phyloP scores from a whole-genome alignment of 495 filamentous ascomycete genomes.

The Neurospora terricola region DNA sequence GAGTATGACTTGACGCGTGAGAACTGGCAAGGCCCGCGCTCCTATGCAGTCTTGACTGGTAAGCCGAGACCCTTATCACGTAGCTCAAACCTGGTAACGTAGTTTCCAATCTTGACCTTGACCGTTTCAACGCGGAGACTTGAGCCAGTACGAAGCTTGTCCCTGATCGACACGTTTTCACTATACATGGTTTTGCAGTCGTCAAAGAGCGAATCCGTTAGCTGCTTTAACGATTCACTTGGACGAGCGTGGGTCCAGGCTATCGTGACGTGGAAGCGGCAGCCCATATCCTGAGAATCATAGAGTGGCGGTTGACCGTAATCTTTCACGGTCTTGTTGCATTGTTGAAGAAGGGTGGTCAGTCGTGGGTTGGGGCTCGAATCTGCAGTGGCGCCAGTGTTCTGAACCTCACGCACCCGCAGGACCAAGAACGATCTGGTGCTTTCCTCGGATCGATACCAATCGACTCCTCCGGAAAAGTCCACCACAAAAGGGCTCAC shows the following conservation, averaged over 20 bases:
- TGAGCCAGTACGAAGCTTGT: not conserved
- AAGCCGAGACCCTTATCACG: not conserved
- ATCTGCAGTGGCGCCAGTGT: not conserved
- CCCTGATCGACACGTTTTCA: not conserved
- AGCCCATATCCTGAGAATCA: slow-evolving; percentile 5
- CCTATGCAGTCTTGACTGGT: not conserved
- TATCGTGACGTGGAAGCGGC: slow-evolving; percentile 72
- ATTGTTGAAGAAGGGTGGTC: slow-evolving; percentile 49
- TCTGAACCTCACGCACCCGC: slow-evolving; percentile 26
- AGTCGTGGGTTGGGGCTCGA: slow-evolving; percentile 40
- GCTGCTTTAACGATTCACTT: slow-evolving; percentile 24
- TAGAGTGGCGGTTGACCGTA: slow-evolving; percentile 73
- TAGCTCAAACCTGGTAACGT: slow-evolving; percentile 32
- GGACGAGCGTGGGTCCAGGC: slow-evolving; percentile 58
- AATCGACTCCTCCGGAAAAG: slow-evolving; percentile 21
- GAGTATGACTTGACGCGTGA: not conserved
- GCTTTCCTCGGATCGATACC: slow-evolving; percentile 45
- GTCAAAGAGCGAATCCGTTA: slow-evolving; percentile 21
- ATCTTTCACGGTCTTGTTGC: slow-evolving; percentile 48
- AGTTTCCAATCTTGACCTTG: slow-evolving; percentile 74
- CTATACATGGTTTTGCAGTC: slow-evolving; percentile 6
- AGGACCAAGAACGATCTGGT: slow-evolving; percentile 85
- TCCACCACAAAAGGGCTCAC: slow-evolving; percentile 27
- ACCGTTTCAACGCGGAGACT: slow-evolving; percentile 38
- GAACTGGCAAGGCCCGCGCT: not conserved